These are phyloP conservation scores for Bruguiera parviflora DNA, from an alignment of 345 rosid genomes.

Conservation along the genomic window DNA sequence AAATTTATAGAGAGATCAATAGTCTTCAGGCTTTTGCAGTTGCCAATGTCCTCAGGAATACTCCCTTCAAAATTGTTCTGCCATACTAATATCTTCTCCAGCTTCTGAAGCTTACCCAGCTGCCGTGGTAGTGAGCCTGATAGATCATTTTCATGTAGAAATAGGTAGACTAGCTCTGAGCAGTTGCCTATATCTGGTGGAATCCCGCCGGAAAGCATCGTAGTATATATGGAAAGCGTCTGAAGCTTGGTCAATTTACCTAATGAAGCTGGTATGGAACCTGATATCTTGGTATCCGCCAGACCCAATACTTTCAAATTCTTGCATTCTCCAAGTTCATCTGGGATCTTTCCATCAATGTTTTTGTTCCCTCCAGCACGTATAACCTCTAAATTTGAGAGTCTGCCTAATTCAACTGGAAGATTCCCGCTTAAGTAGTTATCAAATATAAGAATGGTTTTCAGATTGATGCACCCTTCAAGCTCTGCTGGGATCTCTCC, in stretches of 20 bases:
- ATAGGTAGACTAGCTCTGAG: constrained; percentile 73
- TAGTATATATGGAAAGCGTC: constrained; percentile 65
- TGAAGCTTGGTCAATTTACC: constrained; percentile 73
- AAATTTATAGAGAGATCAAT: constrained; percentile 76
- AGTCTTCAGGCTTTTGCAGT: constrained; percentile 59
- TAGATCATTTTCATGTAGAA: constrained; percentile 73
- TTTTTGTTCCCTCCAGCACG: constrained; percentile 87
- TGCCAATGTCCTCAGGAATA: constrained; percentile 85
- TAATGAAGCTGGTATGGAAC: constrained; percentile 63
- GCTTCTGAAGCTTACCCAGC: constrained; percentile 68
- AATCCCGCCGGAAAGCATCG: constrained; percentile 76
- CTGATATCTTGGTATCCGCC: constrained; percentile 71
- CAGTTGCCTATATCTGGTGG: constrained; percentile 83
- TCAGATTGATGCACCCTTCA: constrained; percentile 40
- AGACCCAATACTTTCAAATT: constrained; percentile 74
- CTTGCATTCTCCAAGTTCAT: constrained; percentile 64
- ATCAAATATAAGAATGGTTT: constrained; percentile 51
- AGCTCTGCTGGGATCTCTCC: constrained; percentile 75
- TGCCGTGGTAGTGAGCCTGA: constrained; percentile 74
- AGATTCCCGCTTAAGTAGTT: constrained; percentile 63
- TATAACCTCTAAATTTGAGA: constrained; percentile 56
- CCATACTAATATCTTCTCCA: constrained; percentile 71
- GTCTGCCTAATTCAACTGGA: constrained; percentile 67
- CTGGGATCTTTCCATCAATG: constrained; percentile 66
- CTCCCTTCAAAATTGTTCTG: constrained; percentile 68